Conservation (phyloP, 345 rosid genomes). For the Populus alba region DNA sequence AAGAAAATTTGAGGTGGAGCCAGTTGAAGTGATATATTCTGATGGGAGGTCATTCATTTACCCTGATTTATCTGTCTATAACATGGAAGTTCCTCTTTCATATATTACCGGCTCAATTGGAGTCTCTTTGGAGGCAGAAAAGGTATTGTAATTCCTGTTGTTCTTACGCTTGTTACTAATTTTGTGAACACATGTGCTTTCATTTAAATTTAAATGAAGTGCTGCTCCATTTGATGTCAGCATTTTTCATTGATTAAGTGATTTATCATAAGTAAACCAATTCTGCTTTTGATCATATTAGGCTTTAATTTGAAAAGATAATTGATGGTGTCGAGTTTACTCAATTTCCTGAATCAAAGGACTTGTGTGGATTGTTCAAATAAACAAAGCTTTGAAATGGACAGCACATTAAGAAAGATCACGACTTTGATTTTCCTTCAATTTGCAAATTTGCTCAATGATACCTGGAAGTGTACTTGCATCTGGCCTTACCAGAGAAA, state of each 20-base stretch:
- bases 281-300: neutral
- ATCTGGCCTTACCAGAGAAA: neutral
- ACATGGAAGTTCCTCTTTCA: conserved; percentile 79
- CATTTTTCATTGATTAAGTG: neutral
- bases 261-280: neutral
- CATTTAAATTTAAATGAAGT: neutral
- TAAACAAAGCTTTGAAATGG: neutral
- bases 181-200: neutral
- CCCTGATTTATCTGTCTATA: conserved; percentile 74
- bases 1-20: conserved; percentile 80
- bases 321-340: neutral
- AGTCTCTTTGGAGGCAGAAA: conserved; percentile 59
- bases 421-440: neutral
- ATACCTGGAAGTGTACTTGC: neutral
- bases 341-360: neutral
- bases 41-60: conserved; percentile 57
- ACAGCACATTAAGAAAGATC: neutral
- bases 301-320: neutral
- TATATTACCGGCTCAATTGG: conserved; percentile 73
- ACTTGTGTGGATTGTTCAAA: neutral
- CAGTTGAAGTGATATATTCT: conserved; percentile 73
- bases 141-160: conserved; percentile 46
- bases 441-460: neutral
- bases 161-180: neutral
- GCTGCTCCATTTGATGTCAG: neutral